Evolutionary conservation across 2,329 filamentous ascomycete genomes (phyloP).

Genomic region (Fusarium aywerte): DNA sequence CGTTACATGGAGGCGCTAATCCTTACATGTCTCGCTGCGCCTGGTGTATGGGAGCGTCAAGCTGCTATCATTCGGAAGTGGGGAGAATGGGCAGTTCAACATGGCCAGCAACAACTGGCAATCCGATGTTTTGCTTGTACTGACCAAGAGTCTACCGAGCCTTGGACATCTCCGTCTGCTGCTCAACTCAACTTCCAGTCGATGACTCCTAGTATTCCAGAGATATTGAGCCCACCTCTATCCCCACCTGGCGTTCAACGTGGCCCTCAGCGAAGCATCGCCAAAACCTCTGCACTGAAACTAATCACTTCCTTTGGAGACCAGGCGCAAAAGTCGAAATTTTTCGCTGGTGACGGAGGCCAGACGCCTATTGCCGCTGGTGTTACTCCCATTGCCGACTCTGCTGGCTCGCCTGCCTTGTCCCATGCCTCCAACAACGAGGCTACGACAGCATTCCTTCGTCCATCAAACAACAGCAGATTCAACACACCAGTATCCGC

Average conservation of each 20-base stretch:
- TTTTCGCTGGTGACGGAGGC: conserved; percentile 69
- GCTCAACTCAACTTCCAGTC: conserved; percentile 67
- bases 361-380: conserved; percentile 82
- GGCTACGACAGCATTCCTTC: conserved; percentile 73
- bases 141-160: conserved; percentile 82
- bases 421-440: conserved; percentile 61
- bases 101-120: conserved; percentile 88
- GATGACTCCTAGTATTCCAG: conserved; percentile 65
- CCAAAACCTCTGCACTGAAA: conserved; percentile 86
- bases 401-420: conserved; percentile 71
- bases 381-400: conserved; percentile 88
- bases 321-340: conserved; percentile 69
- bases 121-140: conserved; percentile 95
- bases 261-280: conserved; percentile 70
- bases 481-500: conserved; percentile 77
- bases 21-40: conserved; percentile 83
- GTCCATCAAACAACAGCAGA: conserved; percentile 73
- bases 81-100: conserved; percentile 90
- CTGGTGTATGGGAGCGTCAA: conserved; percentile 90
- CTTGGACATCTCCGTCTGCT: conserved; percentile 88
- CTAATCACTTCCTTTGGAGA: conserved; percentile 90
- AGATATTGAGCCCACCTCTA: conserved; percentile 75
- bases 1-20: conserved; percentile 93
- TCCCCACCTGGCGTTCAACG: conserved; percentile 75
- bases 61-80: conserved; percentile 90